Evolutionary conservation across 192 early-diverging fungal genomes (phyloP).

Genomic region (Coemansia nantahalensis): DNA sequence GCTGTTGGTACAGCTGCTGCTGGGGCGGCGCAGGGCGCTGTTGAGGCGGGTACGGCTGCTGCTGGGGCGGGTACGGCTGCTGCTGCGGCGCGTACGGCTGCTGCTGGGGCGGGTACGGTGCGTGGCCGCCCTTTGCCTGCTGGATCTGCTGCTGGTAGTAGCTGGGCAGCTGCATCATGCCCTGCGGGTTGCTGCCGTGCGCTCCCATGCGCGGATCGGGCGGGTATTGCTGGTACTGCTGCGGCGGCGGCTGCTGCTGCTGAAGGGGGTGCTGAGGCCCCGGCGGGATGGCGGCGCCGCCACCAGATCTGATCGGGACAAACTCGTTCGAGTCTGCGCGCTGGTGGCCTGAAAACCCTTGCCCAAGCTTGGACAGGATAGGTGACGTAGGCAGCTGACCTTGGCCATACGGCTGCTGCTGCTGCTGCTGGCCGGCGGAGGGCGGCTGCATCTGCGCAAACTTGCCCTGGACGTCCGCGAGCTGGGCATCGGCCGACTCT

Average conservation of each 20-base stretch:
- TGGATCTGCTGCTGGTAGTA: conserved; percentile 54
- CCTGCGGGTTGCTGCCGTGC: conserved; percentile 48
- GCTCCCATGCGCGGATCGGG: conserved; percentile 19
- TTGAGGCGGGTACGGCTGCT: no score
- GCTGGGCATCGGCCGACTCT: conserved; percentile 31
- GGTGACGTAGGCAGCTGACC: conserved; percentile 15
- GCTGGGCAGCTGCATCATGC: conserved; percentile 38
- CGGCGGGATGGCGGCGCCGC: conserved; percentile 11
- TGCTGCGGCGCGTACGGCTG: conserved; percentile 10
- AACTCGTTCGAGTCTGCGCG: conserved; percentile 49
- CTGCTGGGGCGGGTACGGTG: conserved; percentile 24
- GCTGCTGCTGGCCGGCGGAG: conserved; percentile 16
- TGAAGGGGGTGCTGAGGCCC: conserved; percentile 10
- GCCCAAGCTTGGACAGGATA: conserved; percentile 25
- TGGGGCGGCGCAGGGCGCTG: no score
- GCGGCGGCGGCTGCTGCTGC: conserved; percentile 21
- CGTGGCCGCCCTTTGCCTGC: conserved; percentile 34
- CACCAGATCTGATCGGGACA: conserved; percentile 37
- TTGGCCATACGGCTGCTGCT: not conserved
- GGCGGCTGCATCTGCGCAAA: conserved; percentile 39
- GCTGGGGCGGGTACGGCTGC: conserved; percentile 22
- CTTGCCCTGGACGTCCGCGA: conserved; percentile 26
- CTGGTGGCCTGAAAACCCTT: conserved; percentile 30
- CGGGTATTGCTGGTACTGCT: conserved; percentile 19
- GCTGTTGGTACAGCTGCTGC: conserved; percentile 21